These are phyloP conservation scores for Mrakia blollopis DNA, from an alignment of 768 basidiomycete genomes.

Conservation along the genomic window DNA sequence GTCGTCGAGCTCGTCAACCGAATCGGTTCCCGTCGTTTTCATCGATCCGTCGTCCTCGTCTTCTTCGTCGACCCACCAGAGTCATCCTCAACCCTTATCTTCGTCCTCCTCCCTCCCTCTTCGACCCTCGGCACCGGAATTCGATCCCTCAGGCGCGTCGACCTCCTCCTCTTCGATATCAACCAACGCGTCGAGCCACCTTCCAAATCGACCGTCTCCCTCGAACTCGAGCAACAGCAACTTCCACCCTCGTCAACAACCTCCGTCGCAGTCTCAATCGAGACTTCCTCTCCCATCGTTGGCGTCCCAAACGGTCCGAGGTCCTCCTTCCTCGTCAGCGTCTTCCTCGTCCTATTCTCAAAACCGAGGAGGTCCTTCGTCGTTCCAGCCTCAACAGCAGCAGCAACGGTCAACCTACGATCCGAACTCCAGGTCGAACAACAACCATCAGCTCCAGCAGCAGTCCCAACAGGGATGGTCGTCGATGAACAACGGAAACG, in stretches of 20 bases:
- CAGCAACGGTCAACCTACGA: slow-evolving; percentile 3
- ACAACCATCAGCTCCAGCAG: slow-evolving; percentile 5
- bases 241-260: background rate
- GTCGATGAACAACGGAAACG: too few relatives aligned
- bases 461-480: background rate
- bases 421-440: background rate
- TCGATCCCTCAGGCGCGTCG: slow-evolving; percentile 4
- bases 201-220: background rate
- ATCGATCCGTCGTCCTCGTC: slow-evolving; percentile 2
- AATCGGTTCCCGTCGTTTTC: slow-evolving; percentile 31
- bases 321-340: background rate
- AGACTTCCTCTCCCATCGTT: background rate
- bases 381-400: background rate
- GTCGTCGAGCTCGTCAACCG: slow-evolving; percentile 29
- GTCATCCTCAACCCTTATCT: background rate
- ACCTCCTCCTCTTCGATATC: background rate
- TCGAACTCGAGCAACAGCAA: background rate
- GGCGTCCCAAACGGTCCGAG: background rate
- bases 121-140: slow-evolving; percentile 26
- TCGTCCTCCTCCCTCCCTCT: slow-evolving; percentile 11
- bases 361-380: background rate
- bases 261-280: background rate
- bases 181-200: background rate
- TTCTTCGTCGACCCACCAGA: background rate
- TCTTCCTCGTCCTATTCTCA: background rate